Evolutionary conservation across 345 rosid species (phyloP), one percentile per base, ranked within the genome.

Genomic region (Gossypium ekmanianum): DNA sequence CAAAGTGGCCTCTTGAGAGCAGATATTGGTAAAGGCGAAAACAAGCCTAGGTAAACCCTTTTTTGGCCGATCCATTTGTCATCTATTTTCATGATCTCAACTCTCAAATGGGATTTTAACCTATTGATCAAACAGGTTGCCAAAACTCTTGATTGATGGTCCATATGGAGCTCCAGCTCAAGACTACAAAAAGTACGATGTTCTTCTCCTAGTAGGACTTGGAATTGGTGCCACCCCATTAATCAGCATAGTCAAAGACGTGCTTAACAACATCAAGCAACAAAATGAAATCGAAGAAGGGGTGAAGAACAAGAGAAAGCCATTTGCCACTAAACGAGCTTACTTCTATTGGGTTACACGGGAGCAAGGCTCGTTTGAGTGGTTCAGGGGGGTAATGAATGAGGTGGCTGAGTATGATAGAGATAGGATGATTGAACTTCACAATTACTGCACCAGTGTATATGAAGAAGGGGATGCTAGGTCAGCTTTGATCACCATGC

Each of bases 111-210:
- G 14, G 44, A 11, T 64, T 24, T 54, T 20, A 72, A 52, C 1
- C 12, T 65, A 7, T 57, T 22, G 4, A n/a, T 20, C 41, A 69
- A 39, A 56, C 81, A 90, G 92, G 83, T 69, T 93, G 56, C 96
- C 98, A 44, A 89, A 77, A 68, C 88, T 93, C 16, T 79, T 86
- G 48, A 85, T 92, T 16, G 96, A 92, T 66, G 97, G 93, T 3
- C 92, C 97, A 2, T 92, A 89, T 26, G 96, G 97, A 66, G 97
- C 94, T 29, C 91, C 96, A 3, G 90, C 92, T 65, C 97, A 92
- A 61, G 94, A 92, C 83, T 88, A 92, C 85, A 86, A 85, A 69
- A 78, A 87, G 18, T 93, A 91, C 51, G 97, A 93, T 52, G 93
- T 89, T 18, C 84, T 91, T 20, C 92, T 91, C 63, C 87, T 92